Conservation (phyloP, 805 yeast species). For the Scheffersomyces coipomensis region DNA sequence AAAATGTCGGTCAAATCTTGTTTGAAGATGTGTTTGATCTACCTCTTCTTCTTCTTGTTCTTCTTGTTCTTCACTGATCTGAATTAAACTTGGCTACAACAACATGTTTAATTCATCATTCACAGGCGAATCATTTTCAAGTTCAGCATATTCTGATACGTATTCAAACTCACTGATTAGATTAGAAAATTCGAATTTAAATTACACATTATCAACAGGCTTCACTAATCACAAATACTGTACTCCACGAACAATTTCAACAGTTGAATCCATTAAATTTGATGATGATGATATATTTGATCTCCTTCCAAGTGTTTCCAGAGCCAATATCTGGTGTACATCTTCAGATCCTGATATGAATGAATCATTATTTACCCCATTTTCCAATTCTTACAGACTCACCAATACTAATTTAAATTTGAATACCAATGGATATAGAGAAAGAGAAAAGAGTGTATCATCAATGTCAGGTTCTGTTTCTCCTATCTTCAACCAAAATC, state of each 20-base stretch:
- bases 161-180: background rate
- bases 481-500: background rate
- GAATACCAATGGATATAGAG: no score
- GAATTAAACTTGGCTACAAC: no score
- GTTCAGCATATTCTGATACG: background rate
- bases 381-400: no score
- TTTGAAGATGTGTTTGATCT: no score
- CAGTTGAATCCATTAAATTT: conserved; percentile 12
- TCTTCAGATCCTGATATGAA: background rate
- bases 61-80: no score
- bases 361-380: background rate
- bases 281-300: conserved; percentile 7
- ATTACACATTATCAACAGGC: background rate
- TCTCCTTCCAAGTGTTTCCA: conserved; percentile 6
- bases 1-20: no score
- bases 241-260: conserved; percentile 16
- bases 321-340: conserved; percentile 19
- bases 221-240: conserved; percentile 9
- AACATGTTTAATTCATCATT: background rate
- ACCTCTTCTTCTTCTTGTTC: no score
- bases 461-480: background rate
- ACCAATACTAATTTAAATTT: no score
- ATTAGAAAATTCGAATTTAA: no score
- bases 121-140: background rate
- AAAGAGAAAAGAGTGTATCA: background rate